Conservation (phyloP, 2,329 filamentous ascomycete species). For the Ambrosiella cleistominuta region DNA sequence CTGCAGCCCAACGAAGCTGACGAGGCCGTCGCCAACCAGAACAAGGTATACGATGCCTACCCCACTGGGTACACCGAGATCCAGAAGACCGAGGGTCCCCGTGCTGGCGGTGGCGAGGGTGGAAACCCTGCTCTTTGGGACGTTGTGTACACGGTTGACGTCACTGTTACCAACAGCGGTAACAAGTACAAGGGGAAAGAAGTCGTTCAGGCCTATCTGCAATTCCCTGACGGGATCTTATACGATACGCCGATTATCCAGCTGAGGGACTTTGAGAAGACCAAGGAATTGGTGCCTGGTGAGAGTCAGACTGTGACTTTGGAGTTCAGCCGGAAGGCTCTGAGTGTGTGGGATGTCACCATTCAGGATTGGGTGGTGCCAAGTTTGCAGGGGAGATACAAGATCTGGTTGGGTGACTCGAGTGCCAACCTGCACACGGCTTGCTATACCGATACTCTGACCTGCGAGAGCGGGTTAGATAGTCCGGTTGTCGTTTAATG, state of each 20-base stretch:
- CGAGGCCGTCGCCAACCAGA: conserved; percentile 23
- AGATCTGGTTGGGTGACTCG: conserved; percentile 24
- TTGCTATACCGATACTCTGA: conserved; percentile 18
- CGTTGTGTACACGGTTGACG: conserved; percentile 24
- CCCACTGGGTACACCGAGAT: conserved; percentile 44
- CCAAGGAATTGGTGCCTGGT: conserved; percentile 34
- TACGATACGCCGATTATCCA: conserved; percentile 49
- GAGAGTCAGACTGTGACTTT: conserved; percentile 37
- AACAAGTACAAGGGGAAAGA: conserved; percentile 25
- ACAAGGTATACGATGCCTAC: conserved; percentile 36
- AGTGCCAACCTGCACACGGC: conserved; percentile 21
- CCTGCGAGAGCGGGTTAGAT: conserved; percentile 16
- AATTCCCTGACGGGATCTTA: conserved; percentile 21
- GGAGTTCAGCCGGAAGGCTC: conserved; percentile 45
- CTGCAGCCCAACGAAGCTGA: conserved; percentile 27
- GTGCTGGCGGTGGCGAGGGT: conserved; percentile 50
- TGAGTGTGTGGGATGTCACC: conserved; percentile 55
- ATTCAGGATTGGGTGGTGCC: conserved; percentile 50
- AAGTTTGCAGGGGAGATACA: conserved; percentile 21
- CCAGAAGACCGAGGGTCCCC: conserved; percentile 25
- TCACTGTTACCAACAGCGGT: conserved; percentile 37
- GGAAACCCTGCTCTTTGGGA: conserved; percentile 52
- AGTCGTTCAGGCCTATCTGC: conserved; percentile 29
- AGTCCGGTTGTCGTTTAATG: conserved; percentile 6
- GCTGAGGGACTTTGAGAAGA: conserved; percentile 59